phyloP scores from a whole-genome alignment of 2,329 filamentous ascomycete species.

The Didymella segeticola region DNA sequence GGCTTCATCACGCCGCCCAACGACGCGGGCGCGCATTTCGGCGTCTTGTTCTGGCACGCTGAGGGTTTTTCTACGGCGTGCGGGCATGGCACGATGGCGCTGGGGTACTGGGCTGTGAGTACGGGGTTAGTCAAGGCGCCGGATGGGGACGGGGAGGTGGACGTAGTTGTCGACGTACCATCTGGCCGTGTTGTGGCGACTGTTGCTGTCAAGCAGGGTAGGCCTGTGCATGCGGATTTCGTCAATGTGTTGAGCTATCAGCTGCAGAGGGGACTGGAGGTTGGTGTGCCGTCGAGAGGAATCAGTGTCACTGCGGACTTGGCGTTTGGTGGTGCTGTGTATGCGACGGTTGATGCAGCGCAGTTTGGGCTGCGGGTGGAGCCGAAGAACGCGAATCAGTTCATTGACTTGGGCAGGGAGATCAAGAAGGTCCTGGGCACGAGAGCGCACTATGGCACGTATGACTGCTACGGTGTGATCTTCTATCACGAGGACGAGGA shows the following conservation, averaged over 20 bases:
- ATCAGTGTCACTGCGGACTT: neutral
- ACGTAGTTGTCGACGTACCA: constrained; percentile 19
- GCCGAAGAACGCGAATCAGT: neutral
- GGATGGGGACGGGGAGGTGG: neutral
- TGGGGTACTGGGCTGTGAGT: constrained; percentile 42
- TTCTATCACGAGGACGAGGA: constrained; percentile 13
- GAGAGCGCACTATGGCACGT: constrained; percentile 7
- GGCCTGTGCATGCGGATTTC: constrained; percentile 16
- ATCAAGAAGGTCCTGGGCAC: constrained; percentile 10
- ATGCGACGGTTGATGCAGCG: constrained; percentile 12
- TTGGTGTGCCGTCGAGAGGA: constrained; percentile 1
- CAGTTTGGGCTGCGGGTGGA: constrained; percentile 11
- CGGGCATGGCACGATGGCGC: constrained; percentile 60
- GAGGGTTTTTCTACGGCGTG: constrained; percentile 60
- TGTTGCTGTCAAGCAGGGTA: constrained; percentile 1
- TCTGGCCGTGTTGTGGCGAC: constrained; percentile 14
- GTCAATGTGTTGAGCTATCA: constrained; percentile 17
- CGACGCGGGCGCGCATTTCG: constrained; percentile 59
- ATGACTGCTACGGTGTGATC: constrained; percentile 18
- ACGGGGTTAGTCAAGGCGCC: constrained; percentile 7
- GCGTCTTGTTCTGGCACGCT: constrained; percentile 57
- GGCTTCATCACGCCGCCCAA: constrained; percentile 50
- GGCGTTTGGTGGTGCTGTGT: constrained; percentile 14
- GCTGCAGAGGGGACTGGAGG: neutral
- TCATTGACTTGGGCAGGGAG: constrained; percentile 10